A percentile compares a stretch with the other conserved stretches of the same genome.
These are phyloP conservation scores for Rhizopus delemar DNA, from an alignment of 371 early-diverging fungal species.

Conservation along the genomic window DNA sequence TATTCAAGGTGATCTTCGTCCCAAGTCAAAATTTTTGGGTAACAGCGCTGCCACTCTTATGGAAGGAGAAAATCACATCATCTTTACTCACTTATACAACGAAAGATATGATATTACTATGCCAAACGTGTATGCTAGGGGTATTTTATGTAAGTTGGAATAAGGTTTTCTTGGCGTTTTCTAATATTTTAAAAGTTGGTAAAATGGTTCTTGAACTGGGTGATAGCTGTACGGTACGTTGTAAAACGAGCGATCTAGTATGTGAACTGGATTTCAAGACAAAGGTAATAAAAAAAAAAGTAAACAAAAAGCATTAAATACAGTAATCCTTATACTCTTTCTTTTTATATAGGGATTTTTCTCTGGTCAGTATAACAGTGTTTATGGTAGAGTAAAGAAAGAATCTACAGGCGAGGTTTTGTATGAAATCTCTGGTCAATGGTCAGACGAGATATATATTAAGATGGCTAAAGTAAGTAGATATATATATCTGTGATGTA, in stretches of 20 bases:
- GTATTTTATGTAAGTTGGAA: conserved; percentile 27
- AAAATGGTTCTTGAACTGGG: conserved; percentile 93
- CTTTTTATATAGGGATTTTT: conserved; percentile 62
- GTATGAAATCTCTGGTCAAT: conserved; percentile 83
- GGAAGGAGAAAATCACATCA: conserved; percentile 76
- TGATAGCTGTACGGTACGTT: conserved; percentile 73
- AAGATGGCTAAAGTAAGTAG: conserved; percentile 31
- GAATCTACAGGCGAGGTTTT: conserved; percentile 78
- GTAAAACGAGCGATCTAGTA: conserved; percentile 72
- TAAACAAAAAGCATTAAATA: background rate
- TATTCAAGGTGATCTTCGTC: conserved; percentile 81
- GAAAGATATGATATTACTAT: conserved; percentile 80
- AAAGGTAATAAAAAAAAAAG: conserved; percentile 59
- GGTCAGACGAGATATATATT: conserved; percentile 77
- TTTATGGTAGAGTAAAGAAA: conserved; percentile 78
- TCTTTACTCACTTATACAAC: conserved; percentile 62
- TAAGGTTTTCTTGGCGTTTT: too few relatives aligned
- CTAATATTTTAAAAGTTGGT: conserved; percentile 49
- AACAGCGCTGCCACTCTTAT: conserved; percentile 91
- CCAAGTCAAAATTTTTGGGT: conserved; percentile 86
- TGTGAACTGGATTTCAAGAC: conserved; percentile 89
- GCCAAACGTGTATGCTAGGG: conserved; percentile 53
- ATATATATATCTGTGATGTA: background rate
- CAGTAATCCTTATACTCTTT: background rate
- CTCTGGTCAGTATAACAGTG: conserved; percentile 76